phyloP scores from a whole-genome alignment of 257 asterid species.

The Mitragyna speciosa region DNA sequence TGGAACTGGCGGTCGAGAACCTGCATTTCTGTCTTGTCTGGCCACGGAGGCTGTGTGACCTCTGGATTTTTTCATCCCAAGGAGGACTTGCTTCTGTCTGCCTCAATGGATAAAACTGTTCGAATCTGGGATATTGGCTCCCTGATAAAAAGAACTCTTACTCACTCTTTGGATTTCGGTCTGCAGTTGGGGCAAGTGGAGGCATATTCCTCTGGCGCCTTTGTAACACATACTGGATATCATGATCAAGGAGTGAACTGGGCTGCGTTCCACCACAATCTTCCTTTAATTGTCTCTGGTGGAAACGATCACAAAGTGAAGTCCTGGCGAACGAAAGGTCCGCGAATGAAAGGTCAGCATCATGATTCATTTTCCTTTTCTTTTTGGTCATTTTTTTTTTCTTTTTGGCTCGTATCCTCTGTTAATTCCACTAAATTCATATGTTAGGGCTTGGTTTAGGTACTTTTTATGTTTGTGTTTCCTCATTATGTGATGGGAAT shows the following conservation, averaged over 20 bases:
- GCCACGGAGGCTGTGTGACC: conserved; percentile 96
- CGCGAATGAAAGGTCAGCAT: conserved; percentile 40
- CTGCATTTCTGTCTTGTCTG: conserved; percentile 86
- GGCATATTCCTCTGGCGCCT: too few species aligned
- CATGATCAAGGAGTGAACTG: conserved; percentile 66
- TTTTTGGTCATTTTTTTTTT: too few species aligned
- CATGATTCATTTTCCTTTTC: too few species aligned
- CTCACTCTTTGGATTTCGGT: too few species aligned
- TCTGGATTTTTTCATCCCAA: conserved; percentile 94
- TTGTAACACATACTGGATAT: too few species aligned
- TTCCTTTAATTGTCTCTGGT: conserved; percentile 93
- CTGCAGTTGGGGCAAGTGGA: too few species aligned
- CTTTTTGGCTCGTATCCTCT: too few species aligned
- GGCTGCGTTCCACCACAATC: conserved; percentile 96
- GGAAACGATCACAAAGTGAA: conserved; percentile 97
- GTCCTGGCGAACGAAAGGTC: conserved; percentile 54
- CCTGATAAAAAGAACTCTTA: conserved; percentile 33
- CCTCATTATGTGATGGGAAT: too few species aligned
- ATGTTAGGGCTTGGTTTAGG: too few species aligned
- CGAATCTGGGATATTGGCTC: conserved; percentile 99
- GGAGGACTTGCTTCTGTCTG: conserved; percentile 93
- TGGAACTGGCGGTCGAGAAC: conserved; percentile 99
- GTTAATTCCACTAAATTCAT: too few species aligned
- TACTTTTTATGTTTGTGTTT: too few species aligned
- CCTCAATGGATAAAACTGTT: conserved; percentile 93